Conservation (phyloP, 1,284 basidiomycete species). For the Cystobasidiaceae sp. region DNA sequence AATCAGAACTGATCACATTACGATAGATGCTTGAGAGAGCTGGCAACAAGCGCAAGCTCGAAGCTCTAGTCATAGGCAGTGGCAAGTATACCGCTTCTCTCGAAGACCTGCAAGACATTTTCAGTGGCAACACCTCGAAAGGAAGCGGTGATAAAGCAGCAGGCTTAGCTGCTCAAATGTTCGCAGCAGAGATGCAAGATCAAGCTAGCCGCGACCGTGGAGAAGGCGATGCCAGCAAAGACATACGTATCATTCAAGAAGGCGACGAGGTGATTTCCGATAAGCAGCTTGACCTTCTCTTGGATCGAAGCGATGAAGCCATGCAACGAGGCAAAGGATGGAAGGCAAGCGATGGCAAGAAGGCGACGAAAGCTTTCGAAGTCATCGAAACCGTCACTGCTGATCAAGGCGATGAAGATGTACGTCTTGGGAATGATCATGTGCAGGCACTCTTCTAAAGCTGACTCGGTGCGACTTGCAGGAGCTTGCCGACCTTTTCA, state of each 20-base stretch:
- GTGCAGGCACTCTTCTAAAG: background rate
- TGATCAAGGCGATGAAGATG: conserved; percentile 11
- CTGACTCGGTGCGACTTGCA: background rate
- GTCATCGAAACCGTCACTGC: conserved; percentile 28
- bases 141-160: conserved; percentile 57
- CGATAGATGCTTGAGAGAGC: conserved; percentile 82
- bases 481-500: conserved; percentile 23
- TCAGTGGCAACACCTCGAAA: conserved; percentile 59
- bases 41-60: conserved; percentile 77
- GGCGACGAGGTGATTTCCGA: conserved; percentile 66
- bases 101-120: conserved; percentile 49
- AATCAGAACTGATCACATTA: too few species aligned
- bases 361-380: conserved; percentile 27
- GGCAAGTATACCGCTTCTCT: conserved; percentile 51
- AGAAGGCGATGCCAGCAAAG: conserved; percentile 55
- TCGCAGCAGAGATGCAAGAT: conserved; percentile 49
- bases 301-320: conserved; percentile 33
- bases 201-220: conserved; percentile 53
- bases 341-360: conserved; percentile 14
- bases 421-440: background rate
- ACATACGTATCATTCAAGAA: conserved; percentile 76
- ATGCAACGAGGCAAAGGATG: conserved; percentile 30
- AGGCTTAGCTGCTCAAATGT: conserved; percentile 72
- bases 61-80: conserved; percentile 89
- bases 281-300: conserved; percentile 18